Percentiles rank a stretch among this genome's conserved stretches.
Conservation (phyloP, 495 filamentous ascomycete genomes). For the Neurospora sp. region DNA sequence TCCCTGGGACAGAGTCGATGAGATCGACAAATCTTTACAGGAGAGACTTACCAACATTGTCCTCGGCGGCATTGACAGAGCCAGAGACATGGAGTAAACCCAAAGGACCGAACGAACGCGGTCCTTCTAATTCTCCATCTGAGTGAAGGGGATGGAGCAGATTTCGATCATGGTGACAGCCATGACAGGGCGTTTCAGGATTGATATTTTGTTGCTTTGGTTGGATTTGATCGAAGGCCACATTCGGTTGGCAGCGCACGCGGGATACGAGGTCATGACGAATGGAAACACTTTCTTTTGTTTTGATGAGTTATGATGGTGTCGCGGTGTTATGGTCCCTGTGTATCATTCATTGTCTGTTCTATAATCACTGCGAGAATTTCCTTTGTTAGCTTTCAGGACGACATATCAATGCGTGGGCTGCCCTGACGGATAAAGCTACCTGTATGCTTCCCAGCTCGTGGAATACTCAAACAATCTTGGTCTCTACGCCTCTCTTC, state of each 20-base stretch:
- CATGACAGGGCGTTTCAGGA: background rate
- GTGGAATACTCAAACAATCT: slow-evolving; percentile 6
- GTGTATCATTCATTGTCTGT: background rate
- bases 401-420: background rate
- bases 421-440: background rate
- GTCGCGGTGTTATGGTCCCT: background rate
- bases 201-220: background rate
- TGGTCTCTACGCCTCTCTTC: slow-evolving; percentile 19
- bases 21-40: slow-evolving; percentile 5
- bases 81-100: background rate
- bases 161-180: background rate
- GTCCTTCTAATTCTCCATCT: background rate
- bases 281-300: background rate
- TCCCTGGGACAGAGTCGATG: slow-evolving; percentile 4
- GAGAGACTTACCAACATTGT: slow-evolving; percentile 6
- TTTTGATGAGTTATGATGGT: background rate
- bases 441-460: background rate
- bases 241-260: background rate
- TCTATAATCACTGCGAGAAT: background rate
- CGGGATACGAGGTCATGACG: background rate
- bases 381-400: background rate
- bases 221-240: background rate
- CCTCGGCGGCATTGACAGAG: slow-evolving; percentile 4
- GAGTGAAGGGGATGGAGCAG: background rate
- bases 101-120: background rate